Evolutionary conservation across 805 yeast genomes (phyloP), one percentile per base, ranked within the genome.

Genomic region (Saturnispora hagleri): DNA sequence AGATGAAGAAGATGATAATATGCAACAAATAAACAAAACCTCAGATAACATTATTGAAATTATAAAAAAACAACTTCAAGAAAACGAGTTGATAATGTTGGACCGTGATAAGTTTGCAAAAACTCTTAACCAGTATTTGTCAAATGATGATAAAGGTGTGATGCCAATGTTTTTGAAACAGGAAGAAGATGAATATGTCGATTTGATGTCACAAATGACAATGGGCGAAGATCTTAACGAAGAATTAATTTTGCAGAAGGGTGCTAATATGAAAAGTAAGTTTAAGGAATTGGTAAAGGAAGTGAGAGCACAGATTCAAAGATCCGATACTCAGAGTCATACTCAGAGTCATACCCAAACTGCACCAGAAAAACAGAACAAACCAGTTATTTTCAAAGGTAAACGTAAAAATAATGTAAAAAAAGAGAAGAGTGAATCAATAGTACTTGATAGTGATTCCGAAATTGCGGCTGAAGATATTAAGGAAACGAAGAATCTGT

Each of bases 71-170:
- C 78, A 79, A 43, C 67, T 91, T 52, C 71, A 75, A 38, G 82
- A 82, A 42, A 78, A 86, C 50, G 77, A 81, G 51, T 69, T 91
- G 43, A 73, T 82, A 3, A 67, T 91, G 43, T 66, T 91, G n/a
- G 86, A 89, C 0, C 91, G 86, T 57, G 66, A 71, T 10, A 95
- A 93, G 0, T 74, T 90, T 64, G 80, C 80, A 47, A 79, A 81
- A 34, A 91, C 95, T 9, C 36, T 50, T 22, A 38, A 50, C 13
- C 17, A 36, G 17, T 50, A 50, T 31, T n/a, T 50, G 18, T 5
- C 38, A 12, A 36, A 33, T 24, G 52, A 50, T 22, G 45, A 28
- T 22, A 50, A 44, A 24, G 44, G 45, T 17, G 27, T 44, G 5
- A 38, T 50, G 27, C 38, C 48, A 2, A 77, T 74, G n/a, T 84